phyloP scores from a whole-genome alignment of 2,329 filamentous ascomycete genomes.

The Beauveria asiatica region DNA sequence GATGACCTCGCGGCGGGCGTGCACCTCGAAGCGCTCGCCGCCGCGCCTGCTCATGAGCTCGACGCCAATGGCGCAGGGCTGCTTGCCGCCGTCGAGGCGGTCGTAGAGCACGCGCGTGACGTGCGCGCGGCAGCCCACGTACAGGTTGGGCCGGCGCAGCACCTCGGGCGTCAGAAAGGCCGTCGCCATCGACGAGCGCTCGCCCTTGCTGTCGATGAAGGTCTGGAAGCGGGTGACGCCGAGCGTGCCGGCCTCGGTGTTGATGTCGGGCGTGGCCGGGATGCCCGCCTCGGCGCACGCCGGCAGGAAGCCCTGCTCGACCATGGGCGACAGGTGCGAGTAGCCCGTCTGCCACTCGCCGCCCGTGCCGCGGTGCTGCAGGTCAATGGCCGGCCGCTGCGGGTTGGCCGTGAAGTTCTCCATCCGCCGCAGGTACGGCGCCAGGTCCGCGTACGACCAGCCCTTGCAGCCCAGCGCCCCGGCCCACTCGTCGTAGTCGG shows the following conservation, averaged over 20 bases:
- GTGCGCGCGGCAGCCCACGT: conserved; percentile 14
- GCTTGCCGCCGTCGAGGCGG: conserved; percentile 1
- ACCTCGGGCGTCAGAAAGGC: conserved; percentile 14
- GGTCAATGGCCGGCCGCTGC: conserved; percentile 13
- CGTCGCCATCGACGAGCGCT: conserved; percentile 16
- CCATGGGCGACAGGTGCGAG: conserved; percentile 12
- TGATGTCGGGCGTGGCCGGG: conserved; percentile 11
- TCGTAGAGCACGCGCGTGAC: conserved; percentile 15
- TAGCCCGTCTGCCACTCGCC: conserved; percentile 16
- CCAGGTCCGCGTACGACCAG: conserved; percentile 16
- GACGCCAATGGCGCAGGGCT: conserved; percentile 14
- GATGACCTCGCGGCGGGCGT: conserved; percentile 35
- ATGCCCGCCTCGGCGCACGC: conserved; percentile 14
- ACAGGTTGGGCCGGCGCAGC: conserved; percentile 13
- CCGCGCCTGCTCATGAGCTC: conserved; percentile 12
- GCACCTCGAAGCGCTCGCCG: conserved; percentile 16
- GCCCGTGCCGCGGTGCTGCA: conserved; percentile 9
- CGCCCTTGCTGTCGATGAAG: conserved; percentile 15
- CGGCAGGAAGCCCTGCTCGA: conserved; percentile 14
- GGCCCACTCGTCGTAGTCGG: conserved; percentile 17
- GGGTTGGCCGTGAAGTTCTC: conserved; percentile 16
- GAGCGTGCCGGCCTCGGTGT: conserved; percentile 13
- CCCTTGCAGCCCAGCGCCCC: conserved; percentile 13
- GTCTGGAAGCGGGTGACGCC: conserved; percentile 14
- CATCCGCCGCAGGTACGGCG: conserved; percentile 15